Evolutionary conservation across 257 asterid genomes (phyloP), one percentile per base, ranked within the genome.

Genomic region (Fraxinus pennsylvanica): DNA sequence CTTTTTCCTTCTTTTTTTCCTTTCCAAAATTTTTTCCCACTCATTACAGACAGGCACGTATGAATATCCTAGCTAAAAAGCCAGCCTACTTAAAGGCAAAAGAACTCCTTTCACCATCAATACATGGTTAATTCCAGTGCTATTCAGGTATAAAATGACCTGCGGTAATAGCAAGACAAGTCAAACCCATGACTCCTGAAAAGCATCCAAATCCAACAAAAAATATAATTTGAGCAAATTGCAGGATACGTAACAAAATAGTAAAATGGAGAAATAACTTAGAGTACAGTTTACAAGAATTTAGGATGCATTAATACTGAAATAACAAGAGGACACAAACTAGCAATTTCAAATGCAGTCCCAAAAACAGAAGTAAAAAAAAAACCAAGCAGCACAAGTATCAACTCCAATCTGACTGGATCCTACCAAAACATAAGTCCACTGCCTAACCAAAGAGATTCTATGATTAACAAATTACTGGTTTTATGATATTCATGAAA

Each of bases 31-130:
- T 50, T 74, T 69, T n/a, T 57, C 4, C 68, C 30, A 59, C 79
- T 81, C 68, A 21, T 75, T 75, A 79, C 82, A 79, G 69, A 79
- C 52, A 79, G 65, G 76, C 84, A 82, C 73, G 70, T 85, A 79
- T 85, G 88, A 66, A 73, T 77, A 81, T 70, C 80, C 61, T 80
- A 82, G 67, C 1, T n/a, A n/a, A n/a, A 52, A 15, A 15, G 71
- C 76, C 85, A 76, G 83, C 77, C 77, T 81, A 87, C 73, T 52
- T 76, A 84, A 85, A 78, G 89, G 78, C 83, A 90, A 74, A 84
- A 83, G 81, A 79, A 82, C 85, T 75, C 84, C 96, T 82, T 86
- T 86, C 94, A 74, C 85, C 92, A 81, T 83, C 92, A 88, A 81
- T 75, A 84, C 78, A 86, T 83, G 84, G 84, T 88, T 76, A 87